Conservation (phyloP, 345 rosid species). For the Hibiscus tridactylites region DNA sequence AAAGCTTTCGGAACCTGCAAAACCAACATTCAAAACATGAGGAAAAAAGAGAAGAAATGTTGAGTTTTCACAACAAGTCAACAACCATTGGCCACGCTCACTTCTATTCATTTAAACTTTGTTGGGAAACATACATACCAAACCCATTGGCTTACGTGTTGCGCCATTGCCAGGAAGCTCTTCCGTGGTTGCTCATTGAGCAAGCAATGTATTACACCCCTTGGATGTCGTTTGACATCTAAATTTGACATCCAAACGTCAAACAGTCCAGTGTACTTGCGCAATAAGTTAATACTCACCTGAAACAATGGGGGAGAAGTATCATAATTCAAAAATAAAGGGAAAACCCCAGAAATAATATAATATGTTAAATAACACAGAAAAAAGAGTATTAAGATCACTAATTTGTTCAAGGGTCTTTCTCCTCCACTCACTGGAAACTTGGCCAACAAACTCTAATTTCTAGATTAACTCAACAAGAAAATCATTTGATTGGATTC, state of each 20-base stretch:
- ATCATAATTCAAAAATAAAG: not conserved
- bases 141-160: conserved; percentile 79
- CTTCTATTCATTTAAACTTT: not conserved
- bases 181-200: conserved; percentile 44
- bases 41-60: not conserved
- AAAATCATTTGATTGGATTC: not conserved
- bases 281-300: conserved; percentile 56
- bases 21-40: not conserved
- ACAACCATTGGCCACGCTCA: not conserved
- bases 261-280: conserved; percentile 69
- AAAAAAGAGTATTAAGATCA: not conserved
- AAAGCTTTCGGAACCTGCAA: conserved; percentile 77
- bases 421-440: not conserved
- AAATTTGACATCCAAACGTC: conserved; percentile 61
- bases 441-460: not conserved
- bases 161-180: conserved; percentile 69
- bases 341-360: not conserved
- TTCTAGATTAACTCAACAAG: not conserved
- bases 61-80: not conserved
- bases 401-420: not conserved
- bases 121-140: conserved; percentile 38
- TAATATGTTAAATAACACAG: not conserved
- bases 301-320: conserved; percentile 12
- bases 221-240: conserved; percentile 9
- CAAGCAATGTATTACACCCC: conserved; percentile 23